These are phyloP conservation scores for Gonium pectorale DNA, from an alignment of 139 green algal species.

Conservation along the genomic window DNA sequence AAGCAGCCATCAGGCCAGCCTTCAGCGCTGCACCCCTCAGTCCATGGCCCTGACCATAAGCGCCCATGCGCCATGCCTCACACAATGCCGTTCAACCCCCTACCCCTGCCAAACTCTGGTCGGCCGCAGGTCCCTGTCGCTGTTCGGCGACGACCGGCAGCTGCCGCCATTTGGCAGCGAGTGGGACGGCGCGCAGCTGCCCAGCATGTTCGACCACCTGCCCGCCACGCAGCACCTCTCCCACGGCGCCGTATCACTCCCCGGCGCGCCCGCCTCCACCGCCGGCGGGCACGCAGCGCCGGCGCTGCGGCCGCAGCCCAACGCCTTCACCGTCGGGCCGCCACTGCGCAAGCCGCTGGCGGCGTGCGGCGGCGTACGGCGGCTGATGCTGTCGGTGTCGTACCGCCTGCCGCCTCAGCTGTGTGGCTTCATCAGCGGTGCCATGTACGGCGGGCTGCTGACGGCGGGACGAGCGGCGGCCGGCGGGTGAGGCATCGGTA, in stretches of 20 bases:
- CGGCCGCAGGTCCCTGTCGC: constrained; percentile 16
- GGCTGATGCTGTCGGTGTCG: constrained; percentile 27
- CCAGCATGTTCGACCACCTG: constrained; percentile 24
- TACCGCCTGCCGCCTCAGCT: constrained; percentile 28
- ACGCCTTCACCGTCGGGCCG: neutral
- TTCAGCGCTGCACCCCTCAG: too few species aligned
- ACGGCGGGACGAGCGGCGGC: neutral
- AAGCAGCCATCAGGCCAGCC: too few species aligned
- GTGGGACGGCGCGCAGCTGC: constrained; percentile 16
- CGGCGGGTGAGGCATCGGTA: too few species aligned
- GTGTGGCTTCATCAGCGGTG: constrained; percentile 8
- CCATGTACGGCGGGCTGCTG: constrained; percentile 20
- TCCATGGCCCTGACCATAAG: neutral
- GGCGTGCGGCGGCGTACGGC: neutral
- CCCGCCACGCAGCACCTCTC: neutral
- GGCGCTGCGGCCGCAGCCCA: neutral
- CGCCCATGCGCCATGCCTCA: neutral
- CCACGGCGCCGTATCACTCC: too few species aligned
- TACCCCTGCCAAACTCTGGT: too few species aligned
- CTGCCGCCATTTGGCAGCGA: constrained; percentile 39
- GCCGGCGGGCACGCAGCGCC: neutral
- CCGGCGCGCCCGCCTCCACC: neutral
- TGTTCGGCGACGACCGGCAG: constrained; percentile 39
- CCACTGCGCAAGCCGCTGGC: neutral
- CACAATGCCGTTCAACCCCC: too few species aligned